Base-by-base conservation (phyloP, 2,329 filamentous ascomycete genomes). In the Aspergillus unguis region DNA sequence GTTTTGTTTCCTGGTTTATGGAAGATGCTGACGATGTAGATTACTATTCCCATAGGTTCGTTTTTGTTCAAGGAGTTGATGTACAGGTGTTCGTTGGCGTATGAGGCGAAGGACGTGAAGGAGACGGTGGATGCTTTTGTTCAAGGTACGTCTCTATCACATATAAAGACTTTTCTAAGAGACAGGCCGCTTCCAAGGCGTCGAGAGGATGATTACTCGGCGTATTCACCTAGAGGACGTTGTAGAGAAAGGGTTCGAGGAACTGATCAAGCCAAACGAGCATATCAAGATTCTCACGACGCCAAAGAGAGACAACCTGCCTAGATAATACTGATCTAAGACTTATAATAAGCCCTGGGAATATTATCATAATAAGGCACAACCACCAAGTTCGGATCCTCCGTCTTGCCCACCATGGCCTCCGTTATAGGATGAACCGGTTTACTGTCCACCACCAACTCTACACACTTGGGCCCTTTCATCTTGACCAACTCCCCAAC, bases 361-460 rank as follows among this genome's bases (percentile, higher is more conserved):
- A 77, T 62, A 57, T 78, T 78, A 49, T 77, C 74, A 58, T 78
- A 77, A 56, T 78, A 78, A 3, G 75, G 75, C 48, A 78, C 74
- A 27, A 77, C 75, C 53, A 78, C 75, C 32, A 72, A 67, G 56
- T 75, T 64, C 42, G 66, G 65, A 60, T 76, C 71, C 9, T 71
- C 65, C 3, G 72, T 75, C 54, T 65, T 62, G 2, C 71, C 71
- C n/a, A 77, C 71, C 75, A 77, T 77, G 1, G 61, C 60, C 54
- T 69, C 72, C 29, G 58, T 62, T 11, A 58, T 48, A 7, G 58
- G 60, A 54, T 63, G 60, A 25, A 66, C 62, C 0, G 71, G 72
- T 41, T 70, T 65, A 8, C 61, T 59, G 40, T 66, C 69, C 4
- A 77, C 73, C 44, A 77, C 69, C 53, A 77, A 50, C 57, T 77